phyloP scores from a whole-genome alignment of 257 asterid genomes.

The Solanum etuberosum region DNA sequence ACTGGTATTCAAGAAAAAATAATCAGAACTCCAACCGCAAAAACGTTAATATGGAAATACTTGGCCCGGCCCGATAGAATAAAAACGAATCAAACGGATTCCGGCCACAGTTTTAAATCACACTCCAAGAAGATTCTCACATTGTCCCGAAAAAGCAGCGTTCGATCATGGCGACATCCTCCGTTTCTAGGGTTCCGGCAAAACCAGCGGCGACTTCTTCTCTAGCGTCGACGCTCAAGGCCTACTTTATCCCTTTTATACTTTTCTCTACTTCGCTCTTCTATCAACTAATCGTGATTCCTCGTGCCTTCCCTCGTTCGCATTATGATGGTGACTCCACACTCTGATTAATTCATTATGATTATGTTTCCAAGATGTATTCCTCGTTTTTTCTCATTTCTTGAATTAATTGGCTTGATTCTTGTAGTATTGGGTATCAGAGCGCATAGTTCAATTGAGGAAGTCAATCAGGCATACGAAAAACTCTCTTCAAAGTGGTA shows the following conservation, averaged over 20 bases:
- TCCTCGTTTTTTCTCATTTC: not conserved
- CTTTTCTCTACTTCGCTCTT: constrained; percentile 51
- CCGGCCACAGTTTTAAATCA: not conserved
- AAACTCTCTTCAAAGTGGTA: constrained; percentile 54
- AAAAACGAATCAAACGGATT: not conserved
- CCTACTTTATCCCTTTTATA: constrained; percentile 58
- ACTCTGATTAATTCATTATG: not conserved
- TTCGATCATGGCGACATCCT: constrained; percentile 11
- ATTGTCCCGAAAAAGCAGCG: not conserved
- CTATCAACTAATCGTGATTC: constrained; percentile 71
- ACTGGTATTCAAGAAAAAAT: no score
- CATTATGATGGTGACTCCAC: constrained; percentile 58
- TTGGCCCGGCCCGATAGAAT: not conserved
- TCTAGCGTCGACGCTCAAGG: constrained; percentile 23
- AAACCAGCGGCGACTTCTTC: constrained; percentile 18
- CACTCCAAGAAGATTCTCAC: not conserved
- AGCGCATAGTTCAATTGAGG: constrained; percentile 57
- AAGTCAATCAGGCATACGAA: constrained; percentile 60
- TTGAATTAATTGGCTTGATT: not conserved
- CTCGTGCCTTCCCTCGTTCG: constrained; percentile 65
- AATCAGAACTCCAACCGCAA: not conserved
- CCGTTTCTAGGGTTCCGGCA: constrained; percentile 22
- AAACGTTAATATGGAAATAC: not conserved
- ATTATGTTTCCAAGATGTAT: not conserved
- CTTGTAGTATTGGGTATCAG: constrained; percentile 66